These are phyloP conservation scores for Zoysia pacifica DNA, from an alignment of 176 grass and related monocot genomes.

Conservation along the genomic window DNA sequence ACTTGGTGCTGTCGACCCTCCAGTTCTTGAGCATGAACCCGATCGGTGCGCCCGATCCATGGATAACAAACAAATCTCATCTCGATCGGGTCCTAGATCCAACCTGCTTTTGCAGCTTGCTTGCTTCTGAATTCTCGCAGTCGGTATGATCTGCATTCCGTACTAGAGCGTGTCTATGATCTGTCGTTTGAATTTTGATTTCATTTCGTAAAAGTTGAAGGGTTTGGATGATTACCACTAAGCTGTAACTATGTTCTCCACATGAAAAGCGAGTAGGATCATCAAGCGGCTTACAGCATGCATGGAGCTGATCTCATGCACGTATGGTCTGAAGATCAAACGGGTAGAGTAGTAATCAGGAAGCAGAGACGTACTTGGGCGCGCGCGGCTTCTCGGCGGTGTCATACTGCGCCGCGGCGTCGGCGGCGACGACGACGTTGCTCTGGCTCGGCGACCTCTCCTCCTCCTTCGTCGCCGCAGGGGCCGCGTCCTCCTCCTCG, in stretches of 20 bases:
- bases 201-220: neutral
- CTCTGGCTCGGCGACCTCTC: constrained; percentile 58
- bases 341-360: neutral
- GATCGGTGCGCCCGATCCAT: neutral
- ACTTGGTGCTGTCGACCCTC: constrained; percentile 42
- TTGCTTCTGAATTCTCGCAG: too few relatives aligned
- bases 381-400: constrained; percentile 79
- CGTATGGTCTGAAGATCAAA: neutral
- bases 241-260: neutral
- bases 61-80: constrained; percentile 7
- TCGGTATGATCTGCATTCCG: too few relatives aligned
- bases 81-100: constrained; percentile 24
- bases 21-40: neutral
- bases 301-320: neutral
- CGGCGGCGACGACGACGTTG: constrained; percentile 47
- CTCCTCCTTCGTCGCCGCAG: constrained; percentile 21
- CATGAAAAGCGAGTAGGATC: neutral
- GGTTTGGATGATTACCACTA: too few relatives aligned
- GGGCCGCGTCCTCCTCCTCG: neutral
- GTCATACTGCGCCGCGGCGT: constrained; percentile 34
- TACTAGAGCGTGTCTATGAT: too few relatives aligned
- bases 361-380: constrained; percentile 54
- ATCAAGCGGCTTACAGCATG: neutral
- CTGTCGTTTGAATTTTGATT: neutral
- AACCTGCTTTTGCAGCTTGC: neutral